phyloP scores from a whole-genome alignment of 306 rosid genomes.

The Comarum palustre region DNA sequence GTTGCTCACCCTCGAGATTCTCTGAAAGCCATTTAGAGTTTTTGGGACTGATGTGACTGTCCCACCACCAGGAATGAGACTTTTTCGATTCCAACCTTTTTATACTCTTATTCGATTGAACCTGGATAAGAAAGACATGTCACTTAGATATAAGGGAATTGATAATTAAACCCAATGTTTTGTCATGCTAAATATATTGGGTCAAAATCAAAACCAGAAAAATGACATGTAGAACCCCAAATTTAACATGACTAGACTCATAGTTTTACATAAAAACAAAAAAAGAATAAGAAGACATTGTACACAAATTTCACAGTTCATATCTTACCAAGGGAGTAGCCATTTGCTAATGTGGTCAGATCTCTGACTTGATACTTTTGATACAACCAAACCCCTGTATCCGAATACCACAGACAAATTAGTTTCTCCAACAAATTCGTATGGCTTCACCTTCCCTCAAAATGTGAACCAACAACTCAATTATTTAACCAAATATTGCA shows the following conservation, averaged over 20 bases:
- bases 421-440: neutral
- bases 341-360: constrained; percentile 42
- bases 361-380: neutral
- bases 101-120: constrained; percentile 38
- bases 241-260: neutral
- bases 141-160: neutral
- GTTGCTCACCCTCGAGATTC: constrained; percentile 70
- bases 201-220: constrained; percentile 4
- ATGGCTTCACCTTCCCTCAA: neutral
- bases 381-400: constrained; percentile 14
- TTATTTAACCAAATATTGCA: neutral
- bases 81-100: constrained; percentile 63
- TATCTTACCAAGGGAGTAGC: constrained; percentile 55
- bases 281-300: neutral
- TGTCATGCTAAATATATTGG: neutral
- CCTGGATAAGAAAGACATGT: constrained; percentile 33
- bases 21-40: constrained; percentile 88
- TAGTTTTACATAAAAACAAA: neutral
- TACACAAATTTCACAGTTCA: neutral
- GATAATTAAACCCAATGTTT: neutral
- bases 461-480: constrained; percentile 2
- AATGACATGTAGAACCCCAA: neutral
- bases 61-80: constrained; percentile 98
- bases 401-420: constrained; percentile 14
- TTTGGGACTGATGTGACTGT: constrained; percentile 69